phyloP scores from a whole-genome alignment of 129 eudicot genomes.

The Centrapalus pauciflorus region DNA sequence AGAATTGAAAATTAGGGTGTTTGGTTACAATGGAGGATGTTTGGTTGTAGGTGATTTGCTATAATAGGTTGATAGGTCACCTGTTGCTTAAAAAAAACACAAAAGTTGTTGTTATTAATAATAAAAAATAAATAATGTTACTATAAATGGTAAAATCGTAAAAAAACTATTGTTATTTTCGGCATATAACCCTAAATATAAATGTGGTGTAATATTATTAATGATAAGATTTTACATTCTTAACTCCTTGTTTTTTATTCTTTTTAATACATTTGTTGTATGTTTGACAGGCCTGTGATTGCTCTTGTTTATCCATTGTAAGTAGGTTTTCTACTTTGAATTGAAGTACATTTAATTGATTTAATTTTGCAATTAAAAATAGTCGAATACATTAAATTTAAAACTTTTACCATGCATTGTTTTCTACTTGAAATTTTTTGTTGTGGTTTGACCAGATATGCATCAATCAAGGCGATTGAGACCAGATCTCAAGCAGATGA shows the following conservation, averaged over 20 bases:
- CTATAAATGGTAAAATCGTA: no score
- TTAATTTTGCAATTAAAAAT: background rate
- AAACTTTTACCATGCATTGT: background rate
- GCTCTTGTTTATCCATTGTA: slow-evolving; percentile 88
- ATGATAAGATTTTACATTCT: background rate
- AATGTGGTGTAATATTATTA: no score
- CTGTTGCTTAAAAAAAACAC: no score
- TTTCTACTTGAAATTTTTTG: background rate
- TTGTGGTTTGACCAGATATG: slow-evolving; percentile 46
- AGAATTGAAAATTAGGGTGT: no score
- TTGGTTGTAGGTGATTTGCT: no score
- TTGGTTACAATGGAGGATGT: no score
- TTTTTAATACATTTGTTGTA: background rate
- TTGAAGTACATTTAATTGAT: background rate
- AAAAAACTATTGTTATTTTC: no score
- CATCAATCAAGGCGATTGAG: slow-evolving; percentile 79
- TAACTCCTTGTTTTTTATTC: background rate
- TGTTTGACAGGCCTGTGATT: slow-evolving; percentile 69
- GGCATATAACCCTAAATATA: no score
- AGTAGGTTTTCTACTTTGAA: slow-evolving; percentile 21
- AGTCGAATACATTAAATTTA: background rate
- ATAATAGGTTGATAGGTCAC: no score
- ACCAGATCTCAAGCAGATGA: slow-evolving; percentile 68
- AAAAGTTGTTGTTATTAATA: no score
- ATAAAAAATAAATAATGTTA: no score